These are phyloP conservation scores for Fusarium chaquense DNA, from an alignment of 2,329 filamentous ascomycete genomes.

Conservation along the genomic window DNA sequence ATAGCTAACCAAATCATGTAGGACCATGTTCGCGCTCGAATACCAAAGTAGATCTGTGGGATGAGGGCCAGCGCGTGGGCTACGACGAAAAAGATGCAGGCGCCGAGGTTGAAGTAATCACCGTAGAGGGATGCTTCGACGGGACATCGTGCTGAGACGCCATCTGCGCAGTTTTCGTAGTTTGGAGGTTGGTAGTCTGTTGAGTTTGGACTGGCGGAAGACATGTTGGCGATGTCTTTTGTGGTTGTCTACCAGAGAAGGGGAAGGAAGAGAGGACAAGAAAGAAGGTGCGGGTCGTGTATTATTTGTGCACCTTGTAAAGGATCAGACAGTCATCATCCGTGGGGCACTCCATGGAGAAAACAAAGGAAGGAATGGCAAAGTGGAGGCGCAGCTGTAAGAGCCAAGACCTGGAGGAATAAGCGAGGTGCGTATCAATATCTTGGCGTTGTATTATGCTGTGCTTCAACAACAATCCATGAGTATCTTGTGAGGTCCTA, in stretches of 20 bases:
- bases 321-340: neutral
- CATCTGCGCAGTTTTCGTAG: constrained; percentile 27
- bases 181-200: constrained; percentile 24
- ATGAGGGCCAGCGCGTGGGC: constrained; percentile 52
- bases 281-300: neutral
- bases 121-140: constrained; percentile 45
- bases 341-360: constrained; percentile 7
- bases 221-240: constrained; percentile 7
- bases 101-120: constrained; percentile 43
- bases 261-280: no score
- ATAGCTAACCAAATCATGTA: constrained; percentile 52
- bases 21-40: constrained; percentile 55
- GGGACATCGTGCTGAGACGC: constrained; percentile 32
- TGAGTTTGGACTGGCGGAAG: constrained; percentile 2
- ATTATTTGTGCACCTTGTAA: neutral
- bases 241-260: neutral
- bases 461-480: neutral
- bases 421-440: constrained; percentile 23
- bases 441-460: constrained; percentile 23
- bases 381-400: constrained; percentile 26
- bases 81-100: constrained; percentile 51
- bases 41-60: constrained; percentile 51
- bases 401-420: constrained; percentile 16
- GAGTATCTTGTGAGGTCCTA: no score
- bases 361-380: constrained; percentile 13